Base-by-base conservation (phyloP, 371 early-diverging fungal species). In the Nematocida homosporus region DNA sequence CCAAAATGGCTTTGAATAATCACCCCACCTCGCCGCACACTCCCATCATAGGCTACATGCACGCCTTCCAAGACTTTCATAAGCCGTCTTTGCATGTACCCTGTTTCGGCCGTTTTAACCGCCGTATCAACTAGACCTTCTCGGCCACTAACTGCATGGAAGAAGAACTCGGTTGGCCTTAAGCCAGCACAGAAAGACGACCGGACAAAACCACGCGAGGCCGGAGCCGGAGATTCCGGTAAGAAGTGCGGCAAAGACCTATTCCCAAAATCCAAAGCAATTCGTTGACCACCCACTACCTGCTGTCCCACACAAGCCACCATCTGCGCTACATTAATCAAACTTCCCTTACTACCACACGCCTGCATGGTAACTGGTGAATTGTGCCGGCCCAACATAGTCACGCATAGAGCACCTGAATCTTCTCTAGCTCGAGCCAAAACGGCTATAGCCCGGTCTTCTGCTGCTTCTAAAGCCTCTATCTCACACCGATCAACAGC, bases 101-200 rank as follows among this genome's bases (percentile, higher is more conserved):
- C 99, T 0, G 97, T 96, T 86, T 96, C 97, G 34, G 99, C 97
- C 37, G 99, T 97, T 64, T 88, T 88, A 81, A 99, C 97, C 65
- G 99, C 97, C 2, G 99, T 97, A 86, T 99, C 99, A 61, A 99
- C 95, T 72, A 99, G 86, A 85, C 99, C 99, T 88, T 97, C 99
- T 86, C 99, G 91, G 81, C 99, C 97, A 65, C 93, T 92, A 23
- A 94, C 92, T 67, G 96, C 97, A 86, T 99, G 99, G 88, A 96
- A 99, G 67, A 96, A 87, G 82, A 97, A 97, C 82, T 97, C 97
- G 0, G 92, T 88, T 1, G 97, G 94, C 3, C 90, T 87, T 32
- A 99, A 85, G 16, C 99, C 99, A 51, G 89, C 87, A 84, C 88
- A 95, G 88, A 95, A 99, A 85, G 92, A 91, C 86, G 92, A 93